These are phyloP conservation scores for Paraglomus brasilianum DNA, from an alignment of 192 early-diverging fungal species.

Conservation along the genomic window DNA sequence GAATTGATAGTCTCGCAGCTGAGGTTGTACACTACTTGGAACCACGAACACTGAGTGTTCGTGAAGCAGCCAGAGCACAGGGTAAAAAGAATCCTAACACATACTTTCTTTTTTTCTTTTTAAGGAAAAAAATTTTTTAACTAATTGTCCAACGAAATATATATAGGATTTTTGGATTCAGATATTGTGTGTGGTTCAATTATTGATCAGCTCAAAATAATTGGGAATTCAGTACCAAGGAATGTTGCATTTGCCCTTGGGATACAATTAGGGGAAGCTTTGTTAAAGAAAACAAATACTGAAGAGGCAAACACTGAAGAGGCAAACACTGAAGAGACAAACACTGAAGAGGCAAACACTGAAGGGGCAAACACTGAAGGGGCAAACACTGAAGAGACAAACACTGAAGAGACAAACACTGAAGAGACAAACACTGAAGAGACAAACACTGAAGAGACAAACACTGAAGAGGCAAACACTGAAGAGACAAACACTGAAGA, in stretches of 20 bases:
- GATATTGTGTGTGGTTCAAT: slow-evolving; percentile 33
- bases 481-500: no score
- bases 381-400: no score
- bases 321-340: no score
- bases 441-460: no score
- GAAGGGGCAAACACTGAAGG: no score
- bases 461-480: no score
- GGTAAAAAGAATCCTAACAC: slow-evolving; percentile 9
- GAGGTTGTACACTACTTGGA: slow-evolving; percentile 32
- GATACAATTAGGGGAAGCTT: slow-evolving; percentile 15
- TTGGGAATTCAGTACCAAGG: slow-evolving; percentile 36
- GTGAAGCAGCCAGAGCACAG: slow-evolving; percentile 35
- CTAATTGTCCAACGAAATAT: not conserved
- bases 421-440: no score
- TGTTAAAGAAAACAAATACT: not conserved
- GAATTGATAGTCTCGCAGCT: not conserved
- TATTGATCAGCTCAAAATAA: slow-evolving; percentile 28
- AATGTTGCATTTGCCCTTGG: slow-evolving; percentile 35
- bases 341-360: no score
- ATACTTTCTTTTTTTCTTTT: not conserved
- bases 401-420: no score
- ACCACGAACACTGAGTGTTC: slow-evolving; percentile 30
- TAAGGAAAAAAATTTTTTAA: not conserved
- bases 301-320: no score
- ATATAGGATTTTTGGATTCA: slow-evolving; percentile 33